Percentiles rank a stretch among this genome's conserved stretches.
These are phyloP conservation scores for Dimargaris cristalligena DNA, from an alignment of 192 early-diverging fungal genomes.

Conservation along the genomic window DNA sequence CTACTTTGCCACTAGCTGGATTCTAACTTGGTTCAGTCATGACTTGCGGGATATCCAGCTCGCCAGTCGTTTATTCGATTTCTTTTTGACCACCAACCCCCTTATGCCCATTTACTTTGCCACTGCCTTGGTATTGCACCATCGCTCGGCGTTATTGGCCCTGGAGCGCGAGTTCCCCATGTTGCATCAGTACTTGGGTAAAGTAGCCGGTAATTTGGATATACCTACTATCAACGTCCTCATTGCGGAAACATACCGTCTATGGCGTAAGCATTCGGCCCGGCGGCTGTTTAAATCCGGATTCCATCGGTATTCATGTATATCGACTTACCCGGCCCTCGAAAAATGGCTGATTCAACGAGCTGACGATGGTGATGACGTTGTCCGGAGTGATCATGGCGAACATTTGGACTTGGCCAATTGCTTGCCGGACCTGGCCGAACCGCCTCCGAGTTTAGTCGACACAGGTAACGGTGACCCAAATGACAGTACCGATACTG, in stretches of 20 bases:
- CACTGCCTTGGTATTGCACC: constrained; percentile 11
- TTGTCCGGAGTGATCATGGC: background rate
- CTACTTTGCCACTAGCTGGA: constrained; percentile 22
- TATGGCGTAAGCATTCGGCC: background rate
- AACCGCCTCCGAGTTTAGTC: background rate
- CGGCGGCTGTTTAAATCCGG: background rate
- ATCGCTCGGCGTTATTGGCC: background rate
- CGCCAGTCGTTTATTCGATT: constrained; percentile 19
- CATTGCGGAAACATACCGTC: background rate
- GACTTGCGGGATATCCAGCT: constrained; percentile 11
- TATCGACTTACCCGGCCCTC: background rate
- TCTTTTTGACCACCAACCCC: constrained; percentile 17
- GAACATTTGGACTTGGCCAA: too few species aligned
- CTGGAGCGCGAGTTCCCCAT: constrained; percentile 2
- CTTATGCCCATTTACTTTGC: constrained; percentile 19
- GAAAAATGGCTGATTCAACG: background rate
- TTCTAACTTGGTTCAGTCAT: constrained; percentile 25
- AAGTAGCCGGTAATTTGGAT: background rate
- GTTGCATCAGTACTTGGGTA: background rate
- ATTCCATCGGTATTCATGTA: background rate
- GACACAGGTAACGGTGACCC: background rate
- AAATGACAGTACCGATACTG: background rate
- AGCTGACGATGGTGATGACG: background rate
- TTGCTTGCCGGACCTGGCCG: background rate
- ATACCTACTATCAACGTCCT: background rate